Percentiles rank a stretch among this genome's conserved stretches.
These are phyloP conservation scores for Macroventuria anomochaeta DNA, from an alignment of 2,329 filamentous ascomycete genomes.

Conservation along the genomic window DNA sequence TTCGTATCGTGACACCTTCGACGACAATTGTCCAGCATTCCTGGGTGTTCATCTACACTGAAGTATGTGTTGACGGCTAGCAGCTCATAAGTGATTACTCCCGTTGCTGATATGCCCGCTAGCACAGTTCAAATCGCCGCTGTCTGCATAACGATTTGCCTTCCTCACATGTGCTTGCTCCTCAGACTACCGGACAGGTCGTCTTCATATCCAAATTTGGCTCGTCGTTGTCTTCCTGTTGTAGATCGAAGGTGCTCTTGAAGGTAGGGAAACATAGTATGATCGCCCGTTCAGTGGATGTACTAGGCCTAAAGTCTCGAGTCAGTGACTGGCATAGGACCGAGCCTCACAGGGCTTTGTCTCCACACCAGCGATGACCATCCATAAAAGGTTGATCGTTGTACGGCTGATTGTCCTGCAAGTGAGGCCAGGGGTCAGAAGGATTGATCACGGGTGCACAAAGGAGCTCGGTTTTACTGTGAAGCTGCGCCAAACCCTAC, in stretches of 20 bases:
- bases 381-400: background rate
- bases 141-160: too few relatives aligned
- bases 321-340: background rate
- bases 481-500: too few relatives aligned
- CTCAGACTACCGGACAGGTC: too few relatives aligned
- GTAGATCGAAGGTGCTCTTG: too few relatives aligned
- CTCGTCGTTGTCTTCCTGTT: background rate
- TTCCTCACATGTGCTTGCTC: too few relatives aligned
- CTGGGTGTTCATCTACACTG: too few relatives aligned
- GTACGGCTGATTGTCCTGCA: constrained; percentile 1
- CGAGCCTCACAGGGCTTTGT: background rate
- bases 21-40: background rate
- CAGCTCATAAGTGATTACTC: too few relatives aligned
- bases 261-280: background rate
- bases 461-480: too few relatives aligned
- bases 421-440: background rate
- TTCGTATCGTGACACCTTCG: background rate
- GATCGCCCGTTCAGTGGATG: background rate
- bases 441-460: background rate
- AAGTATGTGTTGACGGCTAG: too few relatives aligned
- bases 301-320: background rate
- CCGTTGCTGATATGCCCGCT: too few relatives aligned
- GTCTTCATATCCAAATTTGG: background rate
- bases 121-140: too few relatives aligned
- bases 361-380: background rate